Evolutionary conservation across 2,329 filamentous ascomycete species (phyloP).

Genomic region (Trichoderma arundinaceum): DNA sequence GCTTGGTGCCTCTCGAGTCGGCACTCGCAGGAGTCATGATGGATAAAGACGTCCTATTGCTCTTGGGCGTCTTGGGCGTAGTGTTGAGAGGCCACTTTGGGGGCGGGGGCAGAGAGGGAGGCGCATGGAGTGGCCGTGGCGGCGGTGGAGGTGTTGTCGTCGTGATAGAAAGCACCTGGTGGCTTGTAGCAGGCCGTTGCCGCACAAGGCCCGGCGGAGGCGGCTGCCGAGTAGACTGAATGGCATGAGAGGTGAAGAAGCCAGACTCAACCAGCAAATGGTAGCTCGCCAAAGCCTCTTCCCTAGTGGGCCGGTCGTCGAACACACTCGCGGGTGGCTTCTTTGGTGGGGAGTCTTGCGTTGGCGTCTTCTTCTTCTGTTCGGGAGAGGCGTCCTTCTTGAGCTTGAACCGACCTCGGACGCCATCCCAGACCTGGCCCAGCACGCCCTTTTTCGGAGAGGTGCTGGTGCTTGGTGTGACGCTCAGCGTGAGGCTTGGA

Average conservation of each 20-base stretch:
- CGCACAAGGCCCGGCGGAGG: slow-evolving; percentile 19
- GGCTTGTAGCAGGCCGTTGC: slow-evolving; percentile 29
- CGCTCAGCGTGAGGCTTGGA: slow-evolving; percentile 16
- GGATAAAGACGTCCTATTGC: slow-evolving; percentile 30
- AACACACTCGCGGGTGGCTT: slow-evolving; percentile 29
- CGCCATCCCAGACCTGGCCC: slow-evolving; percentile 49
- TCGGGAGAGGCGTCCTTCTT: slow-evolving; percentile 39
- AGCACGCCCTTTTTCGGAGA: slow-evolving; percentile 40
- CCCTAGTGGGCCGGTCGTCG: slow-evolving; percentile 44
- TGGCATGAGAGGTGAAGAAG: slow-evolving; percentile 64
- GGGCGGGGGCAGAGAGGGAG: slow-evolving; percentile 33
- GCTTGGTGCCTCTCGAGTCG: slow-evolving; percentile 57
- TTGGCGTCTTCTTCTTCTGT: slow-evolving; percentile 35
- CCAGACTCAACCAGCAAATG: slow-evolving; percentile 61
- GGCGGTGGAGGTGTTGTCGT: neutral
- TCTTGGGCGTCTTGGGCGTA: slow-evolving; percentile 35
- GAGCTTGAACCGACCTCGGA: slow-evolving; percentile 44
- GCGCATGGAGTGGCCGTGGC: slow-evolving; percentile 32
- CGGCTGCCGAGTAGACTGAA: slow-evolving; percentile 60
- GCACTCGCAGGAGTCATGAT: slow-evolving; percentile 45
- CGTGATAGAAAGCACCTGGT: slow-evolving; percentile 33
- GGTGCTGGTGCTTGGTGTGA: neutral
- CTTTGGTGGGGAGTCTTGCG: neutral
- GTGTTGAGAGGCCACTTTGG: slow-evolving; percentile 40
- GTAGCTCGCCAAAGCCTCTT: slow-evolving; percentile 63